Evolutionary conservation across 495 filamentous ascomycete species (phyloP), one percentile per base, ranked within the genome.

Genomic region (Chaetomium cochliodes): DNA sequence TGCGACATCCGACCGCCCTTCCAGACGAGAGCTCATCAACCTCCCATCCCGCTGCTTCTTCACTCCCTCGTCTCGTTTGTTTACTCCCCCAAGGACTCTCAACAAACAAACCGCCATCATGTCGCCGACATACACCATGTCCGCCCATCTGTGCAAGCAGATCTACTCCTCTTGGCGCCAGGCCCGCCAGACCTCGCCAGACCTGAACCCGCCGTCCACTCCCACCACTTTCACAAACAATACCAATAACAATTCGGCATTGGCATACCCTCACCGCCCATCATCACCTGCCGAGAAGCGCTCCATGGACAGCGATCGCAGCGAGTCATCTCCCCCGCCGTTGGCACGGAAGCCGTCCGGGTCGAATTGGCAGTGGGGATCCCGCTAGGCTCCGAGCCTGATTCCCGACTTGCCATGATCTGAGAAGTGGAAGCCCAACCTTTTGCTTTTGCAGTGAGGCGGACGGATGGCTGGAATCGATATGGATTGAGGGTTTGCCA

Each of bases 111-210:
- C 28, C 44, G 15, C 28, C 67, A 74, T 55, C 54, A 82, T 82
- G 80, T 78, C 79, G 60, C 80, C 80, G 58, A 82, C 80, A 16
- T 79, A 82, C 72, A 82, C 80, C 57, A 82, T 82, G 79, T 79
- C 79, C 8, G 79, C 79, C 70, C 80, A 82, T 62, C 69, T 82
- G 70, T 82, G 80, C 78, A 80, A 78, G 70, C 71, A 82, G 65
- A 82, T 82, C 69, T 77, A 76, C 74, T 72, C 76, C 41, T 81
- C 80, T 6, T 81, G 78, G 76, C 65, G 70, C 58, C 78, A 79
- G 58, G 73, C 74, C 41, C 69, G 72, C 42, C 71, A 77, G 59
- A 69, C 73, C 5, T 74, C 77, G 3, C 69, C 77, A 33, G 74
- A 77, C 39, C 68, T 69, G 1, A 72, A 51, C 64, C 62, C 74